These are phyloP conservation scores for Leucosporidium scottii DNA, from an alignment of 768 basidiomycete species.

Conservation along the genomic window DNA sequence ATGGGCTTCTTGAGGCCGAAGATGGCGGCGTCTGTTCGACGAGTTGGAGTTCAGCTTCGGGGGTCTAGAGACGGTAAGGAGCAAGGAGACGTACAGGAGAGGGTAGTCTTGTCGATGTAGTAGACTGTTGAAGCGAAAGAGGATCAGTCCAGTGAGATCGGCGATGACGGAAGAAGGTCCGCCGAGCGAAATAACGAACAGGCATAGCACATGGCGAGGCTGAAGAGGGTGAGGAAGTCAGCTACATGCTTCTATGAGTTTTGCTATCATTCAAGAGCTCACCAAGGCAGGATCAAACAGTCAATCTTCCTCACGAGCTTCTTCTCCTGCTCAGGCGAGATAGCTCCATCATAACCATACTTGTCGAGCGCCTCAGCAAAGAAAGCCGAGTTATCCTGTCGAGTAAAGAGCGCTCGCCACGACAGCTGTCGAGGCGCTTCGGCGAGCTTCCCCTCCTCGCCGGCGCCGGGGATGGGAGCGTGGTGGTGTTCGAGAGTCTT, in stretches of 20 bases:
- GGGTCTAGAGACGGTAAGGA: no score
- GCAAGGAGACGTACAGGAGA: background rate
- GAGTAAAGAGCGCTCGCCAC: background rate
- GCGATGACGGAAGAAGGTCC: background rate
- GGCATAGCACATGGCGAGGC: background rate
- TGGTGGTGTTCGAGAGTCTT: no score
- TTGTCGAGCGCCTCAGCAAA: constrained; percentile 39
- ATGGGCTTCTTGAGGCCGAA: constrained; percentile 18
- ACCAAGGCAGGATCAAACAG: background rate
- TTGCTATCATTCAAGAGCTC: no score
- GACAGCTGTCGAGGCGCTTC: no score
- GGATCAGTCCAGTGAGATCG: background rate
- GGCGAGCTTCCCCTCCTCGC: no score
- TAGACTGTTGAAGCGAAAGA: background rate
- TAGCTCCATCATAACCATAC: constrained; percentile 36
- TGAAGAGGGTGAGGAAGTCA: background rate
- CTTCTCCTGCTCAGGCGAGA: constrained; percentile 38
- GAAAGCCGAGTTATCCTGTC: constrained; percentile 4
- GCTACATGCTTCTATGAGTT: no score
- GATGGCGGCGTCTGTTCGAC: constrained; percentile 15
- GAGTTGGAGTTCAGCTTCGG: no score
- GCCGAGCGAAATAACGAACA: background rate
- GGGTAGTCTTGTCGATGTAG: constrained; percentile 14
- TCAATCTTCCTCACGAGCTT: constrained; percentile 31
- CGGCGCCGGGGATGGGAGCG: no score